Base-by-base conservation (phyloP, 1,284 basidiomycete species). In the Ceratobasidium sp. region DNA sequence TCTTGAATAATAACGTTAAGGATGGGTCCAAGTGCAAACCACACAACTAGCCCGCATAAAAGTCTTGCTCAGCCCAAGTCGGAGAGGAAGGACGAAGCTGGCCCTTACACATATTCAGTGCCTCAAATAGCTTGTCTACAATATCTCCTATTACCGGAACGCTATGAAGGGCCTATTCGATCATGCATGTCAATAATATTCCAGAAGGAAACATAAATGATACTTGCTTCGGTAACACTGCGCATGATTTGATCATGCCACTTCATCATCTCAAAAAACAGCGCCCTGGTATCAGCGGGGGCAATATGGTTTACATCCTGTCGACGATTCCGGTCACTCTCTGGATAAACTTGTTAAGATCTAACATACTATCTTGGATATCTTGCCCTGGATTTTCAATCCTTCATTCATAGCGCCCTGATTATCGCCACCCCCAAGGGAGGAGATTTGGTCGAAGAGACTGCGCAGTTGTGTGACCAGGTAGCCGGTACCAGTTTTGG, bases 201-300 rank as follows among this genome's bases (percentile, higher is more conserved):
- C 55, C 18, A 16, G 14, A 36, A 21, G 21, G 55, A 30, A 18
- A 14, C 16, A 10, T 12, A 9, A 10, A n/a, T n/a, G n/a, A 1
- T 3, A 39, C 26, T 10, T 82, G 57, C 85, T 73, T 82, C 77
- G 23, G 83, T 76, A 32, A 89, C 81, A 64, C 84, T 82, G 45
- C 84, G 80, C 76, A 84, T 84, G 57, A 90, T 80, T 43, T 83
- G 82, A 77, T 92, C 91, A 57, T 91, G 87, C 87, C 93, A 93
- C 74, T 85, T 88, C 64, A 95, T 82, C 41, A 94, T 82, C 74
- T 88, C 83, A 83, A 89, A 85, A 1, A 94, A 80, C 64, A 86
- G 85, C 60, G 84, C 79, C 78, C 92, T 89, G 41, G 94, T 87
- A 77, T 94, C 91, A 36, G 88, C 86, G n/a, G 90, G 89, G 1